phyloP scores from a whole-genome alignment of 1,139 yeast genomes.

The Candida pseudoviswanathii region DNA sequence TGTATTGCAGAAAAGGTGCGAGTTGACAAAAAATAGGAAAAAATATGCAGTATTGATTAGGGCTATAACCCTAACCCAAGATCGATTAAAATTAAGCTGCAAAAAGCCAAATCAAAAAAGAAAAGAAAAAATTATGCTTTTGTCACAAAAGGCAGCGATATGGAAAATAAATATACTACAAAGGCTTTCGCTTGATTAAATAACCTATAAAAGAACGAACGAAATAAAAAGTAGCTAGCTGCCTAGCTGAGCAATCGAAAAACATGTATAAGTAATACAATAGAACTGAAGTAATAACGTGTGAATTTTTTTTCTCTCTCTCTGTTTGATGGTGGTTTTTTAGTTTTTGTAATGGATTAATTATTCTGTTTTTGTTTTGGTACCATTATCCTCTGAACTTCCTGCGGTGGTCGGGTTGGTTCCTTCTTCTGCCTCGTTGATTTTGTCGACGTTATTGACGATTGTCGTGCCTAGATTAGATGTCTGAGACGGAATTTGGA shows the following conservation, averaged over 20 bases:
- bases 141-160: background rate
- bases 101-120: background rate
- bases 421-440: constrained; percentile 9
- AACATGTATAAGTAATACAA: constrained; percentile 3
- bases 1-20: constrained; percentile 2
- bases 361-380: constrained; percentile 3
- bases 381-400: constrained; percentile 5
- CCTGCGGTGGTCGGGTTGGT: constrained; percentile 15
- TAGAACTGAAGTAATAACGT: constrained; percentile 5
- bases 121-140: background rate
- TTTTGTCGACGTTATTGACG: background rate
- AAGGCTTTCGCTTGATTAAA: background rate
- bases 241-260: background rate
- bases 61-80: constrained; percentile 1
- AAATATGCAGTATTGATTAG: constrained; percentile 5
- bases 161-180: background rate
- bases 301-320: background rate
- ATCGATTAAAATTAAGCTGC: background rate
- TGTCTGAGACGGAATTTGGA: constrained; percentile 5
- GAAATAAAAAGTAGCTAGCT: background rate
- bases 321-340: background rate
- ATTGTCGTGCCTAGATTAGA: background rate
- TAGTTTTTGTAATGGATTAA: background rate
- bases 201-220: background rate
- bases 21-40: background rate